These are phyloP conservation scores for Funneliformis mosseae DNA, from an alignment of 192 early-diverging fungal genomes.

Conservation along the genomic window DNA sequence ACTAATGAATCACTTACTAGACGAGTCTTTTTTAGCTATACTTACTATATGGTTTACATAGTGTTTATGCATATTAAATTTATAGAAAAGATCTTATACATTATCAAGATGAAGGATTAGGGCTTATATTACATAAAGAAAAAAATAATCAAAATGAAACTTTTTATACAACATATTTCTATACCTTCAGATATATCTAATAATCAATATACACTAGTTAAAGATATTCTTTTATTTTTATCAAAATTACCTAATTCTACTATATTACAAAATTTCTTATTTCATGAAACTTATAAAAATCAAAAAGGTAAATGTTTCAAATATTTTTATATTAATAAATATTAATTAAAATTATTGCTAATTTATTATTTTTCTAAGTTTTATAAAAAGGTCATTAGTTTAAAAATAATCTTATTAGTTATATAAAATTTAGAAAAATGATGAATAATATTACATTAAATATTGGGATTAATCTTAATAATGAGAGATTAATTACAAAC, in stretches of 20 bases:
- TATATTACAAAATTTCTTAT: neutral
- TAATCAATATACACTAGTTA: neutral
- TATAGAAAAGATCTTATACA: too few species aligned
- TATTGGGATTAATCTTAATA: neutral
- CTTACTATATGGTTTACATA: too few species aligned
- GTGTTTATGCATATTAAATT: too few species aligned
- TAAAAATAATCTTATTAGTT: neutral
- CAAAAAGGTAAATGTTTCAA: neutral
- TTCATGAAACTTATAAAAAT: neutral
- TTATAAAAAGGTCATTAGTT: neutral
- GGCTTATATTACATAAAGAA: too few species aligned
- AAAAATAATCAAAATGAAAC: neutral
- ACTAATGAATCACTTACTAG: too few species aligned
- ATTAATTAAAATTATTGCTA: neutral
- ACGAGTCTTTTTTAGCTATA: too few species aligned
- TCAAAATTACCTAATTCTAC: neutral
- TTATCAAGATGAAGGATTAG: too few species aligned
- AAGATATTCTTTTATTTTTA: neutral
- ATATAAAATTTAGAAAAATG: neutral
- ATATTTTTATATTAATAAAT: neutral
- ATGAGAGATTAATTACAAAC: conserved; percentile 1
- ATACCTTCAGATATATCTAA: neutral
- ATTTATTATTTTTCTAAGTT: neutral
- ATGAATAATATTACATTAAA: neutral
- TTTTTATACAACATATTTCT: neutral